Evolutionary conservation across 331 rosid species (phyloP), one percentile per base, ranked within the genome.

Genomic region (Acacia concinna): DNA sequence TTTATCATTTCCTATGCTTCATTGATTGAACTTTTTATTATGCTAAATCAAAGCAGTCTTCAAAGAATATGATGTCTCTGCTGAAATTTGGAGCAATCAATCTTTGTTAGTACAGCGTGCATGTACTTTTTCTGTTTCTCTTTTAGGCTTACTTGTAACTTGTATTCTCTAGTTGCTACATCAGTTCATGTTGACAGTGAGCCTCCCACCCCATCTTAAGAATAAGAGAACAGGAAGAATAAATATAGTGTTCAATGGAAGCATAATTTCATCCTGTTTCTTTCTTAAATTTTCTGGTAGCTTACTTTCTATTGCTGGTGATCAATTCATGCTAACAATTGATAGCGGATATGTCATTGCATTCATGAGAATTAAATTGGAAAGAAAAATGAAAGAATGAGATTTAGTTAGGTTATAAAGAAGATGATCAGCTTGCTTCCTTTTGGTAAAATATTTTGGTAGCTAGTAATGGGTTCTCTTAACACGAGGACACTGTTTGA

Each of bases 341-440:
- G 27, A 34, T 47, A 70, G 57, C 52, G 31, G 52, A 54, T 31
- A 30, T 32, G 66, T 64, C 32, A 68, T 75, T 52, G 4, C 49
- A 51, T 40, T 64, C 62, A 65, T 31, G 56, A 68, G 37, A 68
- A 67, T 13, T 28, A 31, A 62, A 62, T 62, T 31, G 8, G 4
- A 6, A 23, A 9, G 41, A 4, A 5, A 20, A 51, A 18, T n/a
- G 3, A 7, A 44, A 51, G n/a, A 21, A 31, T 63, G 69, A 77
- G 59, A 59, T 43, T 28, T 73, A 18, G 74, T 73, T 51, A 54
- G 76, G 12, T 43, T 35, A 67, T 59, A 31, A 18, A 23, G 73
- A 59, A 77, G 74, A 68, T 51, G 68, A 85, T 74, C 49, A 78
- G 34, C 43, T 60, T 57, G 78, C 30, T 73, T 67, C 47, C 41